These are phyloP conservation scores for Russula earlei DNA, from an alignment of 768 basidiomycete species.

Conservation along the genomic window DNA sequence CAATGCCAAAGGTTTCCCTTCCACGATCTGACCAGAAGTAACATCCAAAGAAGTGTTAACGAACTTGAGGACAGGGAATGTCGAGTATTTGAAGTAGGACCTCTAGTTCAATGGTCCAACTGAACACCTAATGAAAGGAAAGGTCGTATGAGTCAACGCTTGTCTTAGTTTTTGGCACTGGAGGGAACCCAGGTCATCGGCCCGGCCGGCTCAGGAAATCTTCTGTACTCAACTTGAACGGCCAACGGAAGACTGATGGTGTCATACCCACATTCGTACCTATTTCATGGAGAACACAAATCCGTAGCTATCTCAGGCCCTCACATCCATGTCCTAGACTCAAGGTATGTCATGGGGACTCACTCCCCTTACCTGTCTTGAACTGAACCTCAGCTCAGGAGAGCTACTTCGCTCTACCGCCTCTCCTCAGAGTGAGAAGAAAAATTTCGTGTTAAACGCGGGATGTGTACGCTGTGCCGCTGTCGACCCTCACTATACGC, in stretches of 20 bases:
- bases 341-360: slow-evolving; percentile 34
- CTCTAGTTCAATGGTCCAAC: too few relatives aligned
- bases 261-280: slow-evolving; percentile 38
- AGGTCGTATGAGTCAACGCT: too few relatives aligned
- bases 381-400: slow-evolving; percentile 38
- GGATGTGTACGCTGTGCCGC: slow-evolving; percentile 55
- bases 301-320: slow-evolving; percentile 47
- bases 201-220: too few relatives aligned
- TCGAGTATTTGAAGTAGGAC: too few relatives aligned
- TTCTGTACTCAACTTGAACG: too few relatives aligned
- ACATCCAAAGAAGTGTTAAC: too few relatives aligned
- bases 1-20: too few relatives aligned
- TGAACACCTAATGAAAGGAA: too few relatives aligned
- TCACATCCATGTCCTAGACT: slow-evolving; percentile 51
- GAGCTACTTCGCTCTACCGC: slow-evolving; percentile 38
- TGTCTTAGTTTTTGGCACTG: too few relatives aligned
- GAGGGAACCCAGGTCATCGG: too few relatives aligned
- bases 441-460: slow-evolving; percentile 32
- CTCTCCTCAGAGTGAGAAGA: slow-evolving; percentile 26
- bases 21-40: too few relatives aligned
- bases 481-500: slow-evolving; percentile 34
- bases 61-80: too few relatives aligned
- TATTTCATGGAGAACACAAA: slow-evolving; percentile 32
- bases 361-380: slow-evolving; percentile 7
- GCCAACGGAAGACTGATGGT: neutral